phyloP scores from a whole-genome alignment of 2,329 filamentous ascomycete genomes.

The Penicillium sp. region DNA sequence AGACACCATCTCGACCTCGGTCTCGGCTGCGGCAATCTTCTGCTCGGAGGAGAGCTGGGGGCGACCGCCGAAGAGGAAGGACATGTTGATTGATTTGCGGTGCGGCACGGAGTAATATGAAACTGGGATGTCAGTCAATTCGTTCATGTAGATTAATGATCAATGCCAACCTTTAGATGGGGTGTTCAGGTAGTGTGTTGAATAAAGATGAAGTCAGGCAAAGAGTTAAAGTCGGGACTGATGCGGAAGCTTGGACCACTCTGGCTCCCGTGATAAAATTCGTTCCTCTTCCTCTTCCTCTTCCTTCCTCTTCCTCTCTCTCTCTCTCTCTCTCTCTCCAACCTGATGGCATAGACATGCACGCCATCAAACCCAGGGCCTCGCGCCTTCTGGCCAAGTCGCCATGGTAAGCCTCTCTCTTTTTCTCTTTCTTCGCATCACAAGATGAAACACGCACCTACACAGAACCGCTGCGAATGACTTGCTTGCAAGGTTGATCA shows the following conservation, averaged over 20 bases:
- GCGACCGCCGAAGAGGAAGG: constrained; percentile 66
- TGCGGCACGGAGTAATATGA: too few species aligned
- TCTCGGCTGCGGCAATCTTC: constrained; percentile 94
- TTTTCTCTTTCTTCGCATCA: constrained; percentile 5
- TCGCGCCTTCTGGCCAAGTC: constrained; percentile 28
- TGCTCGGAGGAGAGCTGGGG: constrained; percentile 90
- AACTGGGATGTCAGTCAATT: too few species aligned
- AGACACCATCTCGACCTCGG: constrained; percentile 94
- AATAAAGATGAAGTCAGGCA: too few species aligned
- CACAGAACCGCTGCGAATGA: constrained; percentile 69
- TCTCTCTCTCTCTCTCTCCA: neutral
- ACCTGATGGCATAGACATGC: constrained; percentile 25
- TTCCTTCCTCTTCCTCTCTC: constrained; percentile 8
- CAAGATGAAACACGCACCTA: constrained; percentile 43
- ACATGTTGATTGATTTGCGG: constrained; percentile 47
- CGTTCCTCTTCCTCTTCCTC: neutral
- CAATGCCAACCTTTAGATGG: too few species aligned
- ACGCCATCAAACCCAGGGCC: constrained; percentile 34
- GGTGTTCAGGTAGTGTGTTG: too few species aligned
- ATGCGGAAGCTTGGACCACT: constrained; percentile 16
- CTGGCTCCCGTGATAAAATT: neutral
- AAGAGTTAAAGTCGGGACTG: neutral
- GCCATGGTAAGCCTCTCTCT: constrained; percentile 28
- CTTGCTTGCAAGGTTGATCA: constrained; percentile 45
- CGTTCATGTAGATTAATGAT: too few species aligned